Base-by-base conservation (phyloP, 495 filamentous ascomycete genomes). In the Aspergillus bridgeri region DNA sequence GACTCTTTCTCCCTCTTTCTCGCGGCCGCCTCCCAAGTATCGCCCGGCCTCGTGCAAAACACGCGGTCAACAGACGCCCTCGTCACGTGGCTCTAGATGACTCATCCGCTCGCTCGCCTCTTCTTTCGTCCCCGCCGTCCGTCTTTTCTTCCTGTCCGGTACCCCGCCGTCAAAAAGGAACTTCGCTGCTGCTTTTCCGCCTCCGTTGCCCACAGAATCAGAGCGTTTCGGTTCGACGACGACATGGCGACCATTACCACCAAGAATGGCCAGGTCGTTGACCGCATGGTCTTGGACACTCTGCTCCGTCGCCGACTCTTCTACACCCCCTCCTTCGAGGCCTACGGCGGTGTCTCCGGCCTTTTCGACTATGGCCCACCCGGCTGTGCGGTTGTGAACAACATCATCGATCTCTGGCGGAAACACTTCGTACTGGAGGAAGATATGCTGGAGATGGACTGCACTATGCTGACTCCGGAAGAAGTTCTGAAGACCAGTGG, bases 401-500 rank as follows among this genome's bases (percentile, higher is more conserved):
- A 95, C 74, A 88, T 98, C 66, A 78, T 96, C 64, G 92, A 97
- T 63, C 60, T 81, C 54, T 98, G 93, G 93, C 83, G 93, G 63
- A 97, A 96, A 73, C 90, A 94, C 70, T 94, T 94, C 65, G 82
- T 94, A 42, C 79, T 89, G 21, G 90, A 94, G 78, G 90, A 94
- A 74, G 88, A 93, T 72, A 93, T 94, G 89, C 78, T 95, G 46
- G 90, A 95, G 75, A 84, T 95, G 42, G 90, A 95, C 71, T 92
- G 88, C 71, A 90, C 85, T 13, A 89, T 89, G 71, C 70, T 95
- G 62, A 95, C 90, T 53, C 94, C 94, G 21, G 81, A 91, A 58
- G 89, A 93, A 43, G 90, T 98, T 11, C 80, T 98, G 47, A 96
- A 97, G 83, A 98, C 94, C 22, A 91, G 86, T 68, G 94, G 95